Evolutionary conservation across 768 basidiomycete genomes (phyloP), one percentile per base, ranked within the genome.

Genomic region (Coprinopsis marcescibilis): DNA sequence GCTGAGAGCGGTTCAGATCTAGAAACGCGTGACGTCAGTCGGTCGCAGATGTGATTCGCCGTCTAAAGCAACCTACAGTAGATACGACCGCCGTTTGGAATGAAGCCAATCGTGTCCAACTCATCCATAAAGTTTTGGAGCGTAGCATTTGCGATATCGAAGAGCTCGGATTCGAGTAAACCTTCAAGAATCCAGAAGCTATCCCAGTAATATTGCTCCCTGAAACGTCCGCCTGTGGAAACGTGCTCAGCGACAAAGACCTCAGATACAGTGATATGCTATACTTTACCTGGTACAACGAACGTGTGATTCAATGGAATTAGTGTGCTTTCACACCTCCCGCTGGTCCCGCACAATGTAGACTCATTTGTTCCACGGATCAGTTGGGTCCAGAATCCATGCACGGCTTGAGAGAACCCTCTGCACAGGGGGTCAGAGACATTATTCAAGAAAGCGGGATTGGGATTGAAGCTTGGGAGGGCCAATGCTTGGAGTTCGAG

Each of bases 121-220:
- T 95, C 84, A 57, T 97, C 93, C 91, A 96, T 93, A 59, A 97
- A 96, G 67, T 96, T 95, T 52, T 89, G 80, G 26, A 96, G 68
- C 0, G 91, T 88, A 10, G 71, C 79, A 52, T 88, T 87, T 48
- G 77, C 86, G 44, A 88, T 72, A 45, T 71, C 70, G 55, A 78
- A 83, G 11, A 96, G 73, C 52, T 85, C 77, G 1, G 88, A 90
- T 58, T 85, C 69, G 24, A 97, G 66, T n/a, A 96, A 70, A 30
- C 94, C 94, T 55, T 91, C 81, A 7, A 86, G 65, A 52, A 93
- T 91, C 89, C 89, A 93, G 66, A 79, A 91, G 54, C 85, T 87
- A 61, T 66, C 65, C 72, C 81, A 67, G 52, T 79, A 71, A 73
- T 89, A 91, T 58, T 86, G 85, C 60, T 90, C 88, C 54, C 86